These are phyloP conservation scores for Penicillium dipodomyicola DNA, from an alignment of 495 filamentous ascomycete genomes.

Conservation along the genomic window DNA sequence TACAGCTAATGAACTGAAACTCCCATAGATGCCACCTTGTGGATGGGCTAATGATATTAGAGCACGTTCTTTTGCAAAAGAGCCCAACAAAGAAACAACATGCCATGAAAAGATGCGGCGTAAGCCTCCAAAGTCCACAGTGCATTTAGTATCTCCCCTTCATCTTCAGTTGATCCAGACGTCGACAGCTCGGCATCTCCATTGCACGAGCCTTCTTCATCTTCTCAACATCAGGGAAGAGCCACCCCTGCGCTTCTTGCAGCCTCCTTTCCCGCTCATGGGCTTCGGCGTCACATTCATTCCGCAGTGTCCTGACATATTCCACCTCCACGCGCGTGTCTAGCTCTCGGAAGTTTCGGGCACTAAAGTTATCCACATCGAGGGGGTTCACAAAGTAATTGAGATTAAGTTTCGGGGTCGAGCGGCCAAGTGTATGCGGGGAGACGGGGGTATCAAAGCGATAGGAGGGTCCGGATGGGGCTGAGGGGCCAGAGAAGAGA, in stretches of 20 bases:
- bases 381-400: conserved; percentile 81
- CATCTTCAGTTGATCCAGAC: conserved; percentile 45
- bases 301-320: conserved; percentile 62
- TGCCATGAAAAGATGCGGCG: conserved; percentile 3
- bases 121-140: conserved; percentile 11
- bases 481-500: conserved; percentile 63
- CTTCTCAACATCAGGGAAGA: conserved; percentile 74
- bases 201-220: conserved; percentile 63
- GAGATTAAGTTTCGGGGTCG: conserved; percentile 65
- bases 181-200: conserved; percentile 57
- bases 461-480: conserved; percentile 62
- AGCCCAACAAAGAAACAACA: conserved; percentile 5
- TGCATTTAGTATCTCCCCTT: conserved; percentile 24
- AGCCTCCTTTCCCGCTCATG: conserved; percentile 59
- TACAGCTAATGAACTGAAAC: conserved; percentile 22
- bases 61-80: neutral
- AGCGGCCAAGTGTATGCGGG: conserved; percentile 70
- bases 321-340: conserved; percentile 73
- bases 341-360: conserved; percentile 64
- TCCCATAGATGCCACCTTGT: conserved; percentile 26
- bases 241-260: conserved; percentile 86
- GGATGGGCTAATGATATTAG: conserved; percentile 24
- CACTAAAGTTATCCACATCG: conserved; percentile 67
- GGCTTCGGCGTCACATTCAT: conserved; percentile 71
- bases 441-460: conserved; percentile 64